phyloP scores from a whole-genome alignment of 352 stramenopile genomes.

The Globisporangium barbulae region DNA sequence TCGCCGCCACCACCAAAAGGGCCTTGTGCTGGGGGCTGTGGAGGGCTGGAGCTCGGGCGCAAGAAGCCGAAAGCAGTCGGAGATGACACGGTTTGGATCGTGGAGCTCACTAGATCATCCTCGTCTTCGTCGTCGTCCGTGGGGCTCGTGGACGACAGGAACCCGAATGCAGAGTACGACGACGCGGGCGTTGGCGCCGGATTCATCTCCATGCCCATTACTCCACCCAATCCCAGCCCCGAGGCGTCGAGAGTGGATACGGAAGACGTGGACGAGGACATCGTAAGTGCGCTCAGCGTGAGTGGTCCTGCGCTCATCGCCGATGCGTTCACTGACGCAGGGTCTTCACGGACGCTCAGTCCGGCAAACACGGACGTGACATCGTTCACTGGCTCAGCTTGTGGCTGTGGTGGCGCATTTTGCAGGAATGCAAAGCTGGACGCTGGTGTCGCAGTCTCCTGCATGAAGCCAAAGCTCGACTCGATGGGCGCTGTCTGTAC shows the following conservation, averaged over 20 bases:
- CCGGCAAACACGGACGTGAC: constrained; percentile 52
- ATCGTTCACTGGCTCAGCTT: constrained; percentile 11
- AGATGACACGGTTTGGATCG: constrained; percentile 31
- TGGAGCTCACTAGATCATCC: constrained; percentile 8
- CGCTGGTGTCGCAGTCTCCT: constrained; percentile 11
- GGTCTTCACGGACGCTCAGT: constrained; percentile 37
- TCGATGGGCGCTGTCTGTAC: constrained; percentile 16
- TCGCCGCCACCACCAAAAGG: neutral
- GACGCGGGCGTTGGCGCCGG: constrained; percentile 16
- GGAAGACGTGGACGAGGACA: constrained; percentile 25
- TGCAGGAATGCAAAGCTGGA: constrained; percentile 40
- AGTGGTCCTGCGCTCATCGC: constrained; percentile 40
- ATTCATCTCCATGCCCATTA: neutral
- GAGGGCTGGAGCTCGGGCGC: constrained; percentile 29
- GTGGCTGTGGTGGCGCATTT: constrained; percentile 10
- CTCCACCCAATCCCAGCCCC: neutral
- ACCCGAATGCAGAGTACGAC: constrained; percentile 19
- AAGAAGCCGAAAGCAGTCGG: constrained; percentile 66
- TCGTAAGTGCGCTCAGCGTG: constrained; percentile 41
- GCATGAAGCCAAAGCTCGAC: constrained; percentile 43
- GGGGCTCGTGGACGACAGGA: constrained; percentile 30
- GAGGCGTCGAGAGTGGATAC: constrained; percentile 12
- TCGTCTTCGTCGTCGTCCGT: constrained; percentile 4
- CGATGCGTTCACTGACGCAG: constrained; percentile 26
- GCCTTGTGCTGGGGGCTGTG: constrained; percentile 18